phyloP scores from a whole-genome alignment of 257 asterid genomes.

The Lavandula angustifolia region DNA sequence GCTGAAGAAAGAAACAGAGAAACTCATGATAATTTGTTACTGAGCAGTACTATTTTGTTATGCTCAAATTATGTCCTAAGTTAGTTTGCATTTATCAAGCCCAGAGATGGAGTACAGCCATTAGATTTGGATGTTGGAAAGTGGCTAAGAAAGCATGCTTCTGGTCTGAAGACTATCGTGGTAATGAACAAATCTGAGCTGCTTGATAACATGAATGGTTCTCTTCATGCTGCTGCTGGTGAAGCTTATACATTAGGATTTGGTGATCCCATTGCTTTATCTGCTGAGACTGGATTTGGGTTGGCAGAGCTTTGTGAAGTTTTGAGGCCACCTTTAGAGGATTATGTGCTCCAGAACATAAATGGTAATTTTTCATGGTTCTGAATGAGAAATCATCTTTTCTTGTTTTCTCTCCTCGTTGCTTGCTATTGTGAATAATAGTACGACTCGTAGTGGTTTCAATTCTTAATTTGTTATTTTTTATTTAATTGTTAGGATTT shows the following conservation, averaged over 20 bases:
- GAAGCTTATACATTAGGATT: slow-evolving; percentile 88
- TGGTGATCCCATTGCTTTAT: slow-evolving; percentile 88
- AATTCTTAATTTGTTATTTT: neutral
- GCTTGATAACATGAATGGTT: slow-evolving; percentile 70
- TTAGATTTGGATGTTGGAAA: slow-evolving; percentile 96
- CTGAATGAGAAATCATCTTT: slow-evolving; percentile 4
- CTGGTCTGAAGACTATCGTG: slow-evolving; percentile 68
- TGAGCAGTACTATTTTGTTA: slow-evolving; percentile 1
- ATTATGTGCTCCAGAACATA: slow-evolving; percentile 47
- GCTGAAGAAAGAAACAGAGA: slow-evolving; percentile 3
- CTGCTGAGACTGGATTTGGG: slow-evolving; percentile 97
- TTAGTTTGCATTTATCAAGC: slow-evolving; percentile 26
- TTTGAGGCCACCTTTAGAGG: slow-evolving; percentile 75
- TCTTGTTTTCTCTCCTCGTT: neutral
- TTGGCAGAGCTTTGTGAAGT: slow-evolving; percentile 74
- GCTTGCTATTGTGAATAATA: slow-evolving; percentile 11
- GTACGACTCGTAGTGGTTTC: neutral
- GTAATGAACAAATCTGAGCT: slow-evolving; percentile 95
- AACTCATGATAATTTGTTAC: slow-evolving; percentile 4
- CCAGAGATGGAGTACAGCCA: slow-evolving; percentile 84
- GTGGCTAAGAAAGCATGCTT: slow-evolving; percentile 91
- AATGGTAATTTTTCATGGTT: slow-evolving; percentile 43
- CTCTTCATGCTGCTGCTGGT: slow-evolving; percentile 82
- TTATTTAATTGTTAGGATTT: neutral
- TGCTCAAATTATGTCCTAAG: slow-evolving; percentile 21